Conservation (phyloP, 1,284 basidiomycete genomes). For the Anthracocystis walkeri region DNA sequence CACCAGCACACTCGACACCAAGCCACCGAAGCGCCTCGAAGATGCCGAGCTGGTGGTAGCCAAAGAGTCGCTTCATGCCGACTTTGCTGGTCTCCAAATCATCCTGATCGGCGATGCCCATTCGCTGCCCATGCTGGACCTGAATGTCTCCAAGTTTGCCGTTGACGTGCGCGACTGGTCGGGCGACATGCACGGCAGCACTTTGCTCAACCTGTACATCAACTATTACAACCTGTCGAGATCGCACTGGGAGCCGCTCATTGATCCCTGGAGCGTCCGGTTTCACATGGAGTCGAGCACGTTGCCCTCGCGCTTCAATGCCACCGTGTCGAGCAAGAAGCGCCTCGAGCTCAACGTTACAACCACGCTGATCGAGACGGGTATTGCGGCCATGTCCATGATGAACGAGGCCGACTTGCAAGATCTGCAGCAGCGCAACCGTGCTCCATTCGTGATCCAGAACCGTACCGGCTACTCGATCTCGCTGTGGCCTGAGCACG, state of each 20-base stretch:
- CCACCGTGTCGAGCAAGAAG: constrained; percentile 81
- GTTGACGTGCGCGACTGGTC: constrained; percentile 92
- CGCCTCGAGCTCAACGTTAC: constrained; percentile 94
- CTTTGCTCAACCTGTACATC: constrained; percentile 77
- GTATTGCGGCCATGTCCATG: constrained; percentile 79
- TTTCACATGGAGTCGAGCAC: constrained; percentile 71
- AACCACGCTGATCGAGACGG: constrained; percentile 89
- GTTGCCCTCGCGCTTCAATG: constrained; percentile 73
- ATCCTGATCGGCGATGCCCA: constrained; percentile 95
- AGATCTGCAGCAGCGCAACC: constrained; percentile 73
- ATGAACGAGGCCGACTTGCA: constrained; percentile 75
- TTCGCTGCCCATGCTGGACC: constrained; percentile 91
- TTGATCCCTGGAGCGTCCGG: constrained; percentile 95
- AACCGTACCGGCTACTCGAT: constrained; percentile 85
- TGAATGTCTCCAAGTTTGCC: constrained; percentile 87
- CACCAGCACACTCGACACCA: constrained; percentile 14
- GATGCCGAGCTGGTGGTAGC: constrained; percentile 65
- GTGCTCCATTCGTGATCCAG: constrained; percentile 90
- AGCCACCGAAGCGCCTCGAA: constrained; percentile 29
- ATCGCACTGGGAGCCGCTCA: constrained; percentile 99
- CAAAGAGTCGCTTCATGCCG: constrained; percentile 63
- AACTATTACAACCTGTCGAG: constrained; percentile 98
- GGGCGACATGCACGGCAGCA: constrained; percentile 76
- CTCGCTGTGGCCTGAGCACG: constrained; percentile 70
- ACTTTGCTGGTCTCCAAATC: constrained; percentile 80